A percentile compares a stretch with the other conserved stretches of the same genome.
Conservation (phyloP, 2,329 filamentous ascomycete genomes). For the Aspergillus vadensis region DNA sequence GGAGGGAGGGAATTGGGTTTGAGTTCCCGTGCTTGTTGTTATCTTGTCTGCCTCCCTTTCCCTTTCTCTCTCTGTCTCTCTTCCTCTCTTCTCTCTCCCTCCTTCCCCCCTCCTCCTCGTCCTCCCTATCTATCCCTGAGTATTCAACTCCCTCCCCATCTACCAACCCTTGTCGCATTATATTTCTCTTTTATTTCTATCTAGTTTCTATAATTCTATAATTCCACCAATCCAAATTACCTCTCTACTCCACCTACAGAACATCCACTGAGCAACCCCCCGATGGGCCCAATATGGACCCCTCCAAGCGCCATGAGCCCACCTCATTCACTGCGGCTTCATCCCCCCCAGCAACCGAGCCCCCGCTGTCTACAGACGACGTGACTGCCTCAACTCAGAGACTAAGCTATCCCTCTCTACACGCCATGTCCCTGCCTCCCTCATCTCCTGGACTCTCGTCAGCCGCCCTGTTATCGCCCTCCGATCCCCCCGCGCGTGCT, state of each 20-base stretch:
- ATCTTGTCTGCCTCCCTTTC: no score
- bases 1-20: neutral
- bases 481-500: constrained; percentile 25
- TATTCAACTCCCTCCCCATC: neutral
- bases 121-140: neutral
- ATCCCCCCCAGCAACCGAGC: constrained; percentile 20
- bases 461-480: constrained; percentile 29
- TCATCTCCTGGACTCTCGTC: constrained; percentile 28
- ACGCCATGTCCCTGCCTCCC: constrained; percentile 27
- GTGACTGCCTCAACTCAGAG: constrained; percentile 25
- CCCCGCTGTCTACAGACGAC: constrained; percentile 16
- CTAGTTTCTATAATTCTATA: neutral
- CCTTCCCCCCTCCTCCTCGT: neutral
- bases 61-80: neutral
- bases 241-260: neutral
- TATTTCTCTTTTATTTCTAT: neutral
- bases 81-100: constrained; percentile 4
- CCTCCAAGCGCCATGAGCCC: constrained; percentile 31
- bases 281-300: constrained; percentile 33
- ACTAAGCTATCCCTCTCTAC: constrained; percentile 33
- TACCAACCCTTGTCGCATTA: neutral
- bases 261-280: neutral
- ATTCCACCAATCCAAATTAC: neutral
- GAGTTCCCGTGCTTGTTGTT: no score
- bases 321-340: constrained; percentile 24